phyloP scores from a whole-genome alignment of 1,284 basidiomycete species.

The Phylloporus sp. region DNA sequence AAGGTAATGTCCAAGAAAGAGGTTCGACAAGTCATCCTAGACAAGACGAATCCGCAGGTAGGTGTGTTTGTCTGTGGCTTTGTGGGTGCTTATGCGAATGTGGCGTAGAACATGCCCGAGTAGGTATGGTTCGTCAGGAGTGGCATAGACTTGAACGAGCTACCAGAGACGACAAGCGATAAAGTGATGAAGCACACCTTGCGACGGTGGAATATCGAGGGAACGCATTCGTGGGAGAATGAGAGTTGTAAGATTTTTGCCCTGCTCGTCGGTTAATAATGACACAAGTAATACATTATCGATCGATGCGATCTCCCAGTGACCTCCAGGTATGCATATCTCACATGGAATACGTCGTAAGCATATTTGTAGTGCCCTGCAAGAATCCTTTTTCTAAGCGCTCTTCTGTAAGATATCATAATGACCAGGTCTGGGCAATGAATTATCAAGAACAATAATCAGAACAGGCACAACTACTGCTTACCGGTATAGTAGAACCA shows the following conservation, averaged over 20 bases:
- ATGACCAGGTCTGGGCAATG: conserved; percentile 64
- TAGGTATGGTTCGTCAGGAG: conserved; percentile 87
- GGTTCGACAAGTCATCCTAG: background rate
- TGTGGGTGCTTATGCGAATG: conserved; percentile 1
- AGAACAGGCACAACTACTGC: conserved; percentile 23
- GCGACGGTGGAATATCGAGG: conserved; percentile 42
- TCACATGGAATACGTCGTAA: conserved; percentile 15
- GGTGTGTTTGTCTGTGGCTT: conserved; percentile 13
- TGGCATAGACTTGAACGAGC: conserved; percentile 57
- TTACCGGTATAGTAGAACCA: conserved; percentile 77
- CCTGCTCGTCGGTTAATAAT: no score
- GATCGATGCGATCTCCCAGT: no score
- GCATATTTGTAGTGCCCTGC: background rate
- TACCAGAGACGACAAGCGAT: conserved; percentile 88
- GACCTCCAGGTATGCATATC: conserved; percentile 3
- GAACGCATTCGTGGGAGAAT: conserved; percentile 29
- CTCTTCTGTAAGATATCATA: conserved; percentile 64
- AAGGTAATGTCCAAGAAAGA: conserved; percentile 13
- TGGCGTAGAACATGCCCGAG: conserved; percentile 66
- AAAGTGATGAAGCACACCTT: conserved; percentile 85
- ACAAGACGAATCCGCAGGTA: background rate
- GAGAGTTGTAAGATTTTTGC: no score
- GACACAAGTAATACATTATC: no score
- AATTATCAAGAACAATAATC: conserved; percentile 8
- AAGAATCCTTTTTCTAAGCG: conserved; percentile 3